A percentile compares a stretch with the other conserved stretches of the same genome.
phyloP scores from a whole-genome alignment of 192 early-diverging fungal species.

The Podila clonocystis region DNA sequence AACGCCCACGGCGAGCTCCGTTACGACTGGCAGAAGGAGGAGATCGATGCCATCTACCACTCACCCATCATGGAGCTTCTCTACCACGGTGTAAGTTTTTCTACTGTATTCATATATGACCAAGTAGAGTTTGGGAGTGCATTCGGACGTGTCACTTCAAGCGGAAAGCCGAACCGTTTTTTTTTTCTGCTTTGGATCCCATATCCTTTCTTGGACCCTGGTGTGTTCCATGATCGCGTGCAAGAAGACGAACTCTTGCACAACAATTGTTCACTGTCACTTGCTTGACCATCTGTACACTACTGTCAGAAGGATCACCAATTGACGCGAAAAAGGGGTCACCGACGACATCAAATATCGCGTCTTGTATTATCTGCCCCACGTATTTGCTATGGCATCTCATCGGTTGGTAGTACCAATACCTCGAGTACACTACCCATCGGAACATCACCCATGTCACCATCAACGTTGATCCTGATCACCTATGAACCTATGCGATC shows the following conservation, averaged over 20 bases:
- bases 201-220: neutral
- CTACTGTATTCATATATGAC: conserved; percentile 7
- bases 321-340: no score
- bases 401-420: no score
- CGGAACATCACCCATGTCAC: no score
- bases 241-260: no score
- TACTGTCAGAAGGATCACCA: no score
- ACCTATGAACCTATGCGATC: no score
- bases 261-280: no score
- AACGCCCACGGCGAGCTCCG: conserved; percentile 61
- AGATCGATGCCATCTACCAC: conserved; percentile 80
- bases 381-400: no score
- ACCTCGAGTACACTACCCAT: no score
- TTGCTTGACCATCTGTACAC: no score
- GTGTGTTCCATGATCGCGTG: neutral
- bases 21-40: conserved; percentile 78
- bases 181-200: conserved; percentile 5
- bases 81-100: conserved; percentile 72
- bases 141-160: conserved; percentile 47
- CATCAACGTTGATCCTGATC: no score
- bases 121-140: neutral
- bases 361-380: neutral
- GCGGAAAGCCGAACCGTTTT: conserved; percentile 42
- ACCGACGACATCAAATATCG: neutral
- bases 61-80: conserved; percentile 81